Evolutionary conservation across 768 basidiomycete species (phyloP).

Genomic region (Solioccasus polychromus): DNA sequence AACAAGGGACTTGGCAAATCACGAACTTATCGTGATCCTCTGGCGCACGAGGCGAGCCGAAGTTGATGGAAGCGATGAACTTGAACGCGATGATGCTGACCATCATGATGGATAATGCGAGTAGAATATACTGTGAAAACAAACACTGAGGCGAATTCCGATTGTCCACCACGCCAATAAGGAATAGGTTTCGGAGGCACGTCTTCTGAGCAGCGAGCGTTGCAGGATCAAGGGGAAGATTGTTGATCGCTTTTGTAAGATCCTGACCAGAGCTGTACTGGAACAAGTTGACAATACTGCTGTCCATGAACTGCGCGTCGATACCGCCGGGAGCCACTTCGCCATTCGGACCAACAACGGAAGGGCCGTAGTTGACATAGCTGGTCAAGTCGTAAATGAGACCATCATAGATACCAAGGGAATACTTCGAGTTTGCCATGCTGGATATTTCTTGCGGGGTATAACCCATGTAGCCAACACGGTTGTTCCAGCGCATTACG

Average conservation of each 20-base stretch:
- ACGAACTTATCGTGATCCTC: slow-evolving; percentile 98
- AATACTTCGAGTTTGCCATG: slow-evolving; percentile 58
- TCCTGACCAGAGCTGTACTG: slow-evolving; percentile 70
- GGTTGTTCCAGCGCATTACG: slow-evolving; percentile 83
- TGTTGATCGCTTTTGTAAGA: slow-evolving; percentile 72
- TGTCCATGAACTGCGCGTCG: slow-evolving; percentile 68
- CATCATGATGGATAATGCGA: slow-evolving; percentile 89
- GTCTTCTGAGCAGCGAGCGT: slow-evolving; percentile 72
- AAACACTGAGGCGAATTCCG: slow-evolving; percentile 89
- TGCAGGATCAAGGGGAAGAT: slow-evolving; percentile 55
- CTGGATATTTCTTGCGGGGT: slow-evolving; percentile 72
- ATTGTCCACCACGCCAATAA: slow-evolving; percentile 88
- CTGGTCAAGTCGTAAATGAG: slow-evolving; percentile 84
- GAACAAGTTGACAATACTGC: slow-evolving; percentile 72
- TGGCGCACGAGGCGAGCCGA: slow-evolving; percentile 74
- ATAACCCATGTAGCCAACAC: slow-evolving; percentile 85
- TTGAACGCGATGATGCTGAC: slow-evolving; percentile 95
- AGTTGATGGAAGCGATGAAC: slow-evolving; percentile 88
- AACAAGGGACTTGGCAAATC: slow-evolving; percentile 97
- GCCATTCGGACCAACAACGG: slow-evolving; percentile 46
- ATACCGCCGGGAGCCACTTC: slow-evolving; percentile 39
- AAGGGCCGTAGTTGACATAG: slow-evolving; percentile 73
- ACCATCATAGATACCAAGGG: slow-evolving; percentile 84
- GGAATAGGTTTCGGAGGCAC: slow-evolving; percentile 91
- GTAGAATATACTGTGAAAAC: slow-evolving; percentile 88